Evolutionary conservation across 2,329 filamentous ascomycete genomes (phyloP).

Genomic region (Akanthomyces dipterigenus): DNA sequence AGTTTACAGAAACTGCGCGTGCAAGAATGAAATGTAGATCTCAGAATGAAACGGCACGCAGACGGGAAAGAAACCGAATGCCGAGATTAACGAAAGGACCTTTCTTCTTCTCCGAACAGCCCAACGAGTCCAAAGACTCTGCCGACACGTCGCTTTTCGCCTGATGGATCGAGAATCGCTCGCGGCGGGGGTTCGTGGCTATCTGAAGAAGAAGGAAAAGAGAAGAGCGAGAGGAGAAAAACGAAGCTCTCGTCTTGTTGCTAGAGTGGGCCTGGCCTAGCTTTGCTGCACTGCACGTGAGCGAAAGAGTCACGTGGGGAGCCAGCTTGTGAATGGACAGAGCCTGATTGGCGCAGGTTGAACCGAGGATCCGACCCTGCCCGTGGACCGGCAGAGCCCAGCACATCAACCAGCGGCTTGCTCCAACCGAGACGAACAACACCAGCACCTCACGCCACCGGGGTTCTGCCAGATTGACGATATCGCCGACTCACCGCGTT

Average conservation of each 20-base stretch:
- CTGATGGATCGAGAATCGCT: conserved; percentile 18
- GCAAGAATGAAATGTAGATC: conserved; percentile 42
- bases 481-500: conserved; percentile 13
- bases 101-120: conserved; percentile 39
- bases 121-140: conserved; percentile 30
- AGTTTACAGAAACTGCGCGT: neutral
- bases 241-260: neutral
- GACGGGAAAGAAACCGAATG: conserved; percentile 38
- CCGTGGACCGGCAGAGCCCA: conserved; percentile 15
- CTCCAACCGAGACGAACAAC: neutral
- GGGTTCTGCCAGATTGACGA: conserved; percentile 13
- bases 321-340: conserved; percentile 32
- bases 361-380: conserved; percentile 38
- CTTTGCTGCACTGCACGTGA: conserved; percentile 4
- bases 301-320: conserved; percentile 18
- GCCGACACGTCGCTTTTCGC: conserved; percentile 25
- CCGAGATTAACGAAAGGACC: conserved; percentile 54
- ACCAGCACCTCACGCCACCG: neutral
- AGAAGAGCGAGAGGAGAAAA: conserved; percentile 18
- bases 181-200: conserved; percentile 41
- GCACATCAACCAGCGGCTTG: conserved; percentile 15
- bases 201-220: conserved; percentile 40
- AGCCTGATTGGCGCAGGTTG: conserved; percentile 32
- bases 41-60: conserved; percentile 51
- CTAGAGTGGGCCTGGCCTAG: neutral